These are phyloP conservation scores for Plantago ovata DNA, from an alignment of 257 asterid genomes.

Conservation along the genomic window DNA sequence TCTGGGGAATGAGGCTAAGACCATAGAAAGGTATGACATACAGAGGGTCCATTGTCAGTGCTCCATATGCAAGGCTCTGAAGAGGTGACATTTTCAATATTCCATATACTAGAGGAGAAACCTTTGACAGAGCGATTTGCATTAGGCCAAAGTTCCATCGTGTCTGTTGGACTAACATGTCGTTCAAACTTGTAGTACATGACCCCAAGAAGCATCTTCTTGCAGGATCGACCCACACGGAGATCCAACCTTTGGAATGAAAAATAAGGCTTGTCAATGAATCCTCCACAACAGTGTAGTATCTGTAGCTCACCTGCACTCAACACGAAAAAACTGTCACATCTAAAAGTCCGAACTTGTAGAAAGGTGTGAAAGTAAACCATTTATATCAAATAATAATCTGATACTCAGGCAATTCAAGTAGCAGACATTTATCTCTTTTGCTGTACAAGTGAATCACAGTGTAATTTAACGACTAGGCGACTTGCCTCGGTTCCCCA, in stretches of 20 bases:
- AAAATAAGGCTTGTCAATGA: slow-evolving; percentile 38
- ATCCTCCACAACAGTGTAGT: slow-evolving; percentile 53
- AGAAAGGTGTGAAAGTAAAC: too few species aligned
- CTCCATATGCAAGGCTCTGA: slow-evolving; percentile 39
- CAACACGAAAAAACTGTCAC: neutral
- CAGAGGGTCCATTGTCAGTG: slow-evolving; percentile 20
- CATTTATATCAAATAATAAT: too few species aligned
- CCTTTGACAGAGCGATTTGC: slow-evolving; percentile 33
- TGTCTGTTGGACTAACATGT: slow-evolving; percentile 44
- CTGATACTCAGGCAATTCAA: too few species aligned
- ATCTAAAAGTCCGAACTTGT: too few species aligned
- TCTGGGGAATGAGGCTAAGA: slow-evolving; percentile 38
- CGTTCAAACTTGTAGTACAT: slow-evolving; percentile 39
- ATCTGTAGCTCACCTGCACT: slow-evolving; percentile 48
- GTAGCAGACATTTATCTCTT: neutral
- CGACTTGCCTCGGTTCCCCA: slow-evolving; percentile 62
- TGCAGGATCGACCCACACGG: slow-evolving; percentile 37
- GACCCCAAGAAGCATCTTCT: slow-evolving; percentile 49
- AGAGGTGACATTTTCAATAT: slow-evolving; percentile 35
- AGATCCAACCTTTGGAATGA: slow-evolving; percentile 53
- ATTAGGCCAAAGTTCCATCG: slow-evolving; percentile 50
- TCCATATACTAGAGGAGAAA: slow-evolving; percentile 41
- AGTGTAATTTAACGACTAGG: neutral
- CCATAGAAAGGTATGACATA: slow-evolving; percentile 29
- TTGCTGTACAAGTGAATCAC: neutral